A percentile compares a stretch with the other conserved stretches of the same genome.
Conservation (phyloP, 306 rosid species). For the Lathyrus oleraceus region DNA sequence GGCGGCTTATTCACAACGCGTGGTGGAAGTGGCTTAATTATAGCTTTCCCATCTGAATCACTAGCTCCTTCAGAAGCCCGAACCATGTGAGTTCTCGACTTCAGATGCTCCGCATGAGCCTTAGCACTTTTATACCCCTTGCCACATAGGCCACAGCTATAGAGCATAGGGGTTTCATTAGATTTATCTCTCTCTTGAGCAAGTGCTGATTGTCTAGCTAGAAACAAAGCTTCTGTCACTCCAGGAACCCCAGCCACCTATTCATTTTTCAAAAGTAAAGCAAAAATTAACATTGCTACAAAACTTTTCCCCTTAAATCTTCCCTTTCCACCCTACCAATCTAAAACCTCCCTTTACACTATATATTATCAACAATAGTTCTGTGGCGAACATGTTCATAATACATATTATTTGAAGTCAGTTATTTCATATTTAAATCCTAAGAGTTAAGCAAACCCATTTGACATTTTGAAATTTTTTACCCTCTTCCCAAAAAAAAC, state of each 20-base stretch:
- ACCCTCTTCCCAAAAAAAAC: no score
- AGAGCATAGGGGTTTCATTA: slow-evolving; percentile 78
- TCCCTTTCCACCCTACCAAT: no score
- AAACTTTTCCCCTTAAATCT: no score
- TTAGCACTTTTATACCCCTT: slow-evolving; percentile 81
- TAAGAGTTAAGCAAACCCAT: background rate
- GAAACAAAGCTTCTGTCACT: slow-evolving; percentile 80
- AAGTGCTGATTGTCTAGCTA: slow-evolving; percentile 73
- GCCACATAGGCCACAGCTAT: slow-evolving; percentile 88
- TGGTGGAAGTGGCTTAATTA: slow-evolving; percentile 67
- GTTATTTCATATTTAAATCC: background rate
- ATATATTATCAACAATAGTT: no score
- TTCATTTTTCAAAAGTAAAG: background rate
- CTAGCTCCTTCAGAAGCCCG: slow-evolving; percentile 64
- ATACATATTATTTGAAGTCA: background rate
- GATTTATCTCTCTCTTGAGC: slow-evolving; percentile 64
- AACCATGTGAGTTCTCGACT: slow-evolving; percentile 67
- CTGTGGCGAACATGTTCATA: background rate
- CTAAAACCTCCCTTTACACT: no score
- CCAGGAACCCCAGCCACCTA: slow-evolving; percentile 98
- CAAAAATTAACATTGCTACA: background rate
- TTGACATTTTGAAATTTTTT: no score
- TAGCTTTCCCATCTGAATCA: slow-evolving; percentile 57
- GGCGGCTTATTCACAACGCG: slow-evolving; percentile 63
- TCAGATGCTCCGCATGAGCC: slow-evolving; percentile 91